Evolutionary conservation across 805 yeast species (phyloP).

Genomic region (Zygotorulaspora chibaensis): DNA sequence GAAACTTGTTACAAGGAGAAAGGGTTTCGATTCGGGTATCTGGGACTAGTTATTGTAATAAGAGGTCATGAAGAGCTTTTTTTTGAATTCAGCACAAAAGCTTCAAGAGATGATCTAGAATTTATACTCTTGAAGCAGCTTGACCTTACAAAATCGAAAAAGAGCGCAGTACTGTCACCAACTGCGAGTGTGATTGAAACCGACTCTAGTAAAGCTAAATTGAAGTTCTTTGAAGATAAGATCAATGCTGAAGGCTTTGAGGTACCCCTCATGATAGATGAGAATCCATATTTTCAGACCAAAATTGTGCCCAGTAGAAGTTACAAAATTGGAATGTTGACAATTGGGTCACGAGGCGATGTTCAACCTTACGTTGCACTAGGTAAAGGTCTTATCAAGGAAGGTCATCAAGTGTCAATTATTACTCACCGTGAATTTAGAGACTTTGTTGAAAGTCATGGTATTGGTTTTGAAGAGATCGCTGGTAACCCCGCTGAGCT

Average conservation of each 20-base stretch:
- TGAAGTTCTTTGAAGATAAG: conserved; percentile 64
- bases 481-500: conserved; percentile 93
- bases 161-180: conserved; percentile 4
- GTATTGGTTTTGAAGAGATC: conserved; percentile 62
- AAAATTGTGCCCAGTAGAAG: conserved; percentile 51
- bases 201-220: conserved; percentile 49
- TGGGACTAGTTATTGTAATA: conserved; percentile 64
- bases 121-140: conserved; percentile 47
- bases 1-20: conserved; percentile 65
- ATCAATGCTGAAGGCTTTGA: conserved; percentile 58
- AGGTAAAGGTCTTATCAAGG: conserved; percentile 69
- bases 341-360: conserved; percentile 95
- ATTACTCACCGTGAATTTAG: conserved; percentile 83
- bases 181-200: conserved; percentile 13
- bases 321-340: conserved; percentile 61
- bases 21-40: conserved; percentile 65
- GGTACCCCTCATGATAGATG: conserved; percentile 66
- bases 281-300: conserved; percentile 51
- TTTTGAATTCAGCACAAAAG: conserved; percentile 66
- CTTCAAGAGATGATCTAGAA: conserved; percentile 71
- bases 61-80: conserved; percentile 73
- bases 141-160: conserved; percentile 37
- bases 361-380: conserved; percentile 94
- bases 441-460: conserved; percentile 66
- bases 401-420: conserved; percentile 81